Evolutionary conservation across 345 rosid genomes (phyloP), one percentile per base, ranked within the genome.

Genomic region (Salix dunnii): DNA sequence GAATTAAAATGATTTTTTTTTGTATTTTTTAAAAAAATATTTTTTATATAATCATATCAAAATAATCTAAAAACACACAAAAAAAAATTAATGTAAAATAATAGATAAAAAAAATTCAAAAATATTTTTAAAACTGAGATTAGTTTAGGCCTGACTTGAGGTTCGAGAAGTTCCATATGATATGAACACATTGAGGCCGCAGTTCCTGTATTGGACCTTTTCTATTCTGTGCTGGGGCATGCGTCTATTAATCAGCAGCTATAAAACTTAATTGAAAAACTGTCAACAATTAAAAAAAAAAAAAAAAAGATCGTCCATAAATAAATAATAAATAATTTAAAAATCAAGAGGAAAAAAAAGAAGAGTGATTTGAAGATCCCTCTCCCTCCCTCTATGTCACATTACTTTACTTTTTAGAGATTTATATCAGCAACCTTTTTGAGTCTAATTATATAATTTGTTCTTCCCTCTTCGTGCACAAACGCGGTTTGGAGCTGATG

Each of bases 401-500:
- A 8, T 2, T 2, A 2, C 10, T 53, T 2, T 2, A 2, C 10
- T 53, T 7, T 53, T 7, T 21, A 0, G 0, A n/a, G n/a, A 58
- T 0, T 4, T n/a, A 58, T 58, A 58, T n/a, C 1, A 58, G 28
- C 25, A 58, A 23, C 14, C 27, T 58, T 58, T 58, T 58, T 58
- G 0, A 58, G 23, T 58, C 6, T 9, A 58, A 58, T 10, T 58
- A n/a, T 58, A n/a, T 10, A n/a, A n/a, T 58, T n/a, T 5, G 14
- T n/a, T 58, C 10, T 55, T 58, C 63, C 63, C 63, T 2, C 9
- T 55, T 72, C 75, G 76, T 74, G 76, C 76, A 16, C 12, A 18
- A 64, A 74, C 76, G 76, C 76, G 76, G 43, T 74, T 74, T 74
- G 61, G 63, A 74, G 69, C 43, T 28, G 65, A 8, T 42, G 75